Percentiles rank a stretch among this genome's conserved stretches.
Conservation (phyloP, 192 early-diverging fungal genomes). For the Coemansia sp. region DNA sequence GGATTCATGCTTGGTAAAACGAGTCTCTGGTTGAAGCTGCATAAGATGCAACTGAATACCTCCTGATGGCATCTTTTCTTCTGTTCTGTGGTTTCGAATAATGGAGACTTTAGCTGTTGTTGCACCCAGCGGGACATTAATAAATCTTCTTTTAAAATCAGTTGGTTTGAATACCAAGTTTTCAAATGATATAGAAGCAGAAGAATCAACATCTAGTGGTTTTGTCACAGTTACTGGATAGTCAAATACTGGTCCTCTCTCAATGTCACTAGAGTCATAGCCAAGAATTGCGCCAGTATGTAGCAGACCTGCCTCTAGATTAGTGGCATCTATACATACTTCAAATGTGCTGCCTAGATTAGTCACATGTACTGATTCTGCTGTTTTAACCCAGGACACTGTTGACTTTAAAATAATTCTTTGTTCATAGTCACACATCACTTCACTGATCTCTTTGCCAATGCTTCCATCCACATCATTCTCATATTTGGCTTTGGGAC, state of each 20-base stretch:
- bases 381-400: conserved; percentile 73
- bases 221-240: conserved; percentile 90
- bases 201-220: conserved; percentile 57
- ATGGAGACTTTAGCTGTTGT: conserved; percentile 65
- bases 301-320: conserved; percentile 70
- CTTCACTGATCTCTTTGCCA: conserved; percentile 56
- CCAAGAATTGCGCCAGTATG: conserved; percentile 77
- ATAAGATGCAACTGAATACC: conserved; percentile 67
- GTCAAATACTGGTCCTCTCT: conserved; percentile 76
- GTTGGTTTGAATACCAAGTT: conserved; percentile 69
- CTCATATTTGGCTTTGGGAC: conserved; percentile 61
- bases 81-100: conserved; percentile 22
- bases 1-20: conserved; percentile 61
- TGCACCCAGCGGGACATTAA: conserved; percentile 79
- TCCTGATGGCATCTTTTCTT: conserved; percentile 53
- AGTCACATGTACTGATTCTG: conserved; percentile 71
- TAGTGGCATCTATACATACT: conserved; percentile 76
- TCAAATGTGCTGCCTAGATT: conserved; percentile 65
- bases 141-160: conserved; percentile 73
- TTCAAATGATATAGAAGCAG: conserved; percentile 57
- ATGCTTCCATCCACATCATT: conserved; percentile 59
- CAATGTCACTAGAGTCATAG: conserved; percentile 71
- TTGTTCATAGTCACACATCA: conserved; percentile 75
- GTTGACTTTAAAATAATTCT: conserved; percentile 68
- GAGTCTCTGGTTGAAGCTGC: conserved; percentile 73